Percentiles rank a stretch among this genome's conserved stretches.
Conservation (phyloP, 169 alveolate species). For the Perkinsus marinus region DNA sequence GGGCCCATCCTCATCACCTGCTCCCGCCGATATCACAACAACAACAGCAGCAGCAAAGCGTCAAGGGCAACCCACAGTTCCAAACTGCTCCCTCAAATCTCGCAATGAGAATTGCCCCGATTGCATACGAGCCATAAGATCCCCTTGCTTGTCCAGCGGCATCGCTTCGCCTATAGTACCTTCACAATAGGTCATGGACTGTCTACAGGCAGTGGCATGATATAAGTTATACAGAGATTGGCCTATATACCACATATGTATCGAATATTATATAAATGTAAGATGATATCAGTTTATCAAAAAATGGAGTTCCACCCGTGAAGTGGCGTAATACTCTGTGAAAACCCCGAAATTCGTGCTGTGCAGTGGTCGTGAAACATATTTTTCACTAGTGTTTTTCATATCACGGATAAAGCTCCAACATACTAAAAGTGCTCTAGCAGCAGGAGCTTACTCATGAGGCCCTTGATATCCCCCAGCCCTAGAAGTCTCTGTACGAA, state of each 20-base stretch:
- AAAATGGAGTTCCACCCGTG: too few species aligned
- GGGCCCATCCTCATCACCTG: neutral
- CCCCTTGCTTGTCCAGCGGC: conserved; percentile 80
- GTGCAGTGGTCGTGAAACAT: too few species aligned
- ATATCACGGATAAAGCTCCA: too few species aligned
- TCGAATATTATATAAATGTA: too few species aligned
- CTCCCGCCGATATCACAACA: neutral
- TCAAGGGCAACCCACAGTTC: conserved; percentile 23
- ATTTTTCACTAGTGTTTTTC: too few species aligned
- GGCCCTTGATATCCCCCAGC: neutral
- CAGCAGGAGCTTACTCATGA: neutral
- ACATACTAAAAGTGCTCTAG: neutral
- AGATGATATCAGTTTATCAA: too few species aligned
- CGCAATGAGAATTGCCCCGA: conserved; percentile 86
- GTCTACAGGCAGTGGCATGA: too few species aligned
- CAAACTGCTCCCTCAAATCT: conserved; percentile 92
- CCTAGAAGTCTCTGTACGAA: conserved; percentile 90
- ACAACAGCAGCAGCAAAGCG: neutral
- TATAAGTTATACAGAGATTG: too few species aligned
- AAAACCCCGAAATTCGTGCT: too few species aligned
- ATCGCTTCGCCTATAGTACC: conserved; percentile 85
- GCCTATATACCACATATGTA: too few species aligned
- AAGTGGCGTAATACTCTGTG: too few species aligned
- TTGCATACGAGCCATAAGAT: conserved; percentile 77
- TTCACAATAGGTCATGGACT: neutral